phyloP scores from a whole-genome alignment of 805 yeast species.

The Saccharomycopsis malanga region DNA sequence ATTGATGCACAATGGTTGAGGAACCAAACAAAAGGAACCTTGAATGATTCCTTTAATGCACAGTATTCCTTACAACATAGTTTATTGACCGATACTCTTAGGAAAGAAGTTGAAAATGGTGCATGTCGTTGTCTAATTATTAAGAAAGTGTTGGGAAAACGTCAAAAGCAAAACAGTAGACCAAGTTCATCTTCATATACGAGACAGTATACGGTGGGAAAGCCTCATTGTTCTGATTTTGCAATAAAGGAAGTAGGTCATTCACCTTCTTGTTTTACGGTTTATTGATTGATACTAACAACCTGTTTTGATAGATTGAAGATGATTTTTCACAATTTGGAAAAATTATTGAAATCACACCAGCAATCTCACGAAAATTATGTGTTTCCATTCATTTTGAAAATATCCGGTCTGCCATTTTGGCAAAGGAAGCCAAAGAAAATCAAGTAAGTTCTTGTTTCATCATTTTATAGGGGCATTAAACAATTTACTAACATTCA shows the following conservation, averaged over 20 bases:
- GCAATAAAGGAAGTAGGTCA: constrained; percentile 13
- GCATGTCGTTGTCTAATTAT: constrained; percentile 53
- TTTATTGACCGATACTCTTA: neutral
- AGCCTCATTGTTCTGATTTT: constrained; percentile 32
- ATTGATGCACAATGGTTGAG: constrained; percentile 1
- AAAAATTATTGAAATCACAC: constrained; percentile 49
- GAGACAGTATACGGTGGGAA: constrained; percentile 1
- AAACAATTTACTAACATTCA: neutral
- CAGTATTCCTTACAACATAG: neutral
- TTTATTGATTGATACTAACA: too few relatives aligned
- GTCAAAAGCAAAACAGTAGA: neutral
- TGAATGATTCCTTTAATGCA: neutral
- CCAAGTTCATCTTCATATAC: constrained; percentile 1
- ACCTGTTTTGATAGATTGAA: constrained; percentile 9
- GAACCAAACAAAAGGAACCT: neutral
- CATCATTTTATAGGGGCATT: neutral
- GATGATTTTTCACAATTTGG: constrained; percentile 54
- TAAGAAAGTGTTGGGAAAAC: constrained; percentile 27
- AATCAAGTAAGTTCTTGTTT: constrained; percentile 5
- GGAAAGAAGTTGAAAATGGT: constrained; percentile 5
- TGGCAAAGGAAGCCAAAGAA: constrained; percentile 39
- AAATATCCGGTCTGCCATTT: constrained; percentile 52
- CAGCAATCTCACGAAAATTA: constrained; percentile 59
- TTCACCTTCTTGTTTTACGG: too few relatives aligned
- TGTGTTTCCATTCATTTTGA: constrained; percentile 55